Conservation (phyloP, 805 yeast species). For the Nematodospora valgi region DNA sequence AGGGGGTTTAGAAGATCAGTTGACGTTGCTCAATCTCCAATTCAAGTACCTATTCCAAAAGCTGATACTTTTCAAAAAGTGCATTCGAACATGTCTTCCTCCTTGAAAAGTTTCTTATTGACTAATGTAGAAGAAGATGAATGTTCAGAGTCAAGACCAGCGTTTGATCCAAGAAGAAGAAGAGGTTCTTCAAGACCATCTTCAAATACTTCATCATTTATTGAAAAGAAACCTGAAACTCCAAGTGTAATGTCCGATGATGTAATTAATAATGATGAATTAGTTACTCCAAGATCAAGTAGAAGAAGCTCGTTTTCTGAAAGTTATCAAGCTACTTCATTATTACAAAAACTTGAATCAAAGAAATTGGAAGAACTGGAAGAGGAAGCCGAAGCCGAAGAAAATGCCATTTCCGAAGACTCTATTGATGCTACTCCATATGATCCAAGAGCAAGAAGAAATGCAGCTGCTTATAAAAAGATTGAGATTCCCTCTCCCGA, state of each 20-base stretch:
- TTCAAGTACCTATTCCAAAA: slow-evolving; percentile 20
- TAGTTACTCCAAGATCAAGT: slow-evolving; percentile 22
- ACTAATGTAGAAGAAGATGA: background rate
- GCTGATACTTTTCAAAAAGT: slow-evolving; percentile 9
- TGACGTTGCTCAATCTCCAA: slow-evolving; percentile 18
- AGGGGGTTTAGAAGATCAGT: slow-evolving; percentile 41
- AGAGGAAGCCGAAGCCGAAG: slow-evolving; percentile 4
- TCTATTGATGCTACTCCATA: slow-evolving; percentile 7
- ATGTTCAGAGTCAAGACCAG: slow-evolving; percentile 10
- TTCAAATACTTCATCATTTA: slow-evolving; percentile 1
- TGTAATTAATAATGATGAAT: slow-evolving; percentile 15
- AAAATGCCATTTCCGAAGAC: background rate
- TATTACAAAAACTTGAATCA: slow-evolving; percentile 10
- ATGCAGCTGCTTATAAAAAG: too few relatives aligned
- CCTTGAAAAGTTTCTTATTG: slow-evolving; percentile 10
- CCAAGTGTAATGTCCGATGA: background rate
- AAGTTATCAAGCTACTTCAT: slow-evolving; percentile 8
- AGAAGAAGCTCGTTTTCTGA: slow-evolving; percentile 15
- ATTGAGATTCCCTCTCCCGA: slow-evolving; percentile 17
- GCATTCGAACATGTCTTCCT: slow-evolving; percentile 4
- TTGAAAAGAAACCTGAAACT: slow-evolving; percentile 1
- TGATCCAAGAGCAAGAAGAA: slow-evolving; percentile 19
- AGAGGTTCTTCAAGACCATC: slow-evolving; percentile 7
- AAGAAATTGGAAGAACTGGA: slow-evolving; percentile 8
- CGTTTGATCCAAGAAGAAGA: slow-evolving; percentile 22